Conservation (phyloP, 371 early-diverging fungal species). For the Apophysomyces trapeziformis region DNA sequence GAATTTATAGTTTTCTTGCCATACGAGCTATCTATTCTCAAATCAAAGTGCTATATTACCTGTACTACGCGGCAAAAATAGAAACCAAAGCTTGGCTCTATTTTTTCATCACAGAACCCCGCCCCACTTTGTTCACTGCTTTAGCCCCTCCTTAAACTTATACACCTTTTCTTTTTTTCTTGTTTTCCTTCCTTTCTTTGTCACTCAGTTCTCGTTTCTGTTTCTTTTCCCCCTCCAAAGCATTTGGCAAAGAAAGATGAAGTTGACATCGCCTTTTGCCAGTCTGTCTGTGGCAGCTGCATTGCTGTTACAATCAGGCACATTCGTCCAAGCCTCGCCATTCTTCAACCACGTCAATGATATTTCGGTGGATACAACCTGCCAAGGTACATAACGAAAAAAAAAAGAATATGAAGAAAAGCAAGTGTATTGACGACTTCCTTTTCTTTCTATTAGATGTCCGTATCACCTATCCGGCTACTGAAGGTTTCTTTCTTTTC, state of each 20-base stretch:
- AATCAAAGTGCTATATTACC: conserved; percentile 1
- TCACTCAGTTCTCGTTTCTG: background rate
- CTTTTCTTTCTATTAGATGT: conserved; percentile 24
- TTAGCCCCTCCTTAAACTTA: conserved; percentile 13
- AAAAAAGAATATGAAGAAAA: background rate
- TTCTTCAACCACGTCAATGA: conserved; percentile 40
- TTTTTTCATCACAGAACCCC: conserved; percentile 6
- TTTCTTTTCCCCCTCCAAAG: too few species aligned
- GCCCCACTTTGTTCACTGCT: conserved; percentile 7
- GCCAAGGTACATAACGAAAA: conserved; percentile 15
- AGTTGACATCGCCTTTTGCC: conserved; percentile 33
- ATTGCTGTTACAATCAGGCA: conserved; percentile 39
- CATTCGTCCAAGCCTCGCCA: conserved; percentile 47
- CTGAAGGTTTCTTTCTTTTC: conserved; percentile 17
- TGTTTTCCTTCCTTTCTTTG: conserved; percentile 9
- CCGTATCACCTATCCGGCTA: conserved; percentile 38
- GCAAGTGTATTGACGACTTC: background rate
- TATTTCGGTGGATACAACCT: conserved; percentile 8
- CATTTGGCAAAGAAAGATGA: conserved; percentile 27
- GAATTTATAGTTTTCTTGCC: too few species aligned
- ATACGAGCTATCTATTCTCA: background rate
- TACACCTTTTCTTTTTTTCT: conserved; percentile 9
- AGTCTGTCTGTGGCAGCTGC: conserved; percentile 39
- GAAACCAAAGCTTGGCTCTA: conserved; percentile 9
- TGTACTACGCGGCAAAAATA: conserved; percentile 3